Evolutionary conservation across 2,329 filamentous ascomycete genomes (phyloP).

Genomic region (Arthroderma sp.): DNA sequence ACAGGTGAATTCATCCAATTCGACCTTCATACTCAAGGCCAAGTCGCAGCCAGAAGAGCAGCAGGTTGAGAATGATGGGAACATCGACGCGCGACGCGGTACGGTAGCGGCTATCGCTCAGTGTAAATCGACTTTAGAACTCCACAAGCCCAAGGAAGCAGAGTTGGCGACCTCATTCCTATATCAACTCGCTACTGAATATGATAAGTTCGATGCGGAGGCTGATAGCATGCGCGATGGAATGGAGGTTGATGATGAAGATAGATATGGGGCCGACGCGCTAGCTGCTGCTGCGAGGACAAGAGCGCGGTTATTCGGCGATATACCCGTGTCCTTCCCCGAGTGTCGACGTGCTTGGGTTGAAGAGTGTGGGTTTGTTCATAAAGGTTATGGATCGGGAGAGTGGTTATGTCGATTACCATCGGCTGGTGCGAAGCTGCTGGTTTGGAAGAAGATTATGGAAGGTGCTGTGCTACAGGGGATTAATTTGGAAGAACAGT

Average conservation of each 20-base stretch:
- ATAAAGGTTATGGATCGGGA: slow-evolving; percentile 11
- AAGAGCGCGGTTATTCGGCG: slow-evolving; percentile 26
- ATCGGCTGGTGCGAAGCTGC: slow-evolving; percentile 33
- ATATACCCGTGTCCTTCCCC: slow-evolving; percentile 39
- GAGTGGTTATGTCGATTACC: slow-evolving; percentile 30
- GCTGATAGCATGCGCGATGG: neutral
- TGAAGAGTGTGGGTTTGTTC: slow-evolving; percentile 41
- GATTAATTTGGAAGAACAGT: slow-evolving; percentile 29
- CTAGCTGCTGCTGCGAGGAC: slow-evolving; percentile 15
- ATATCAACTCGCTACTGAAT: slow-evolving; percentile 11
- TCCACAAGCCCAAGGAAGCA: slow-evolving; percentile 21
- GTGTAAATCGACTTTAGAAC: slow-evolving; percentile 33
- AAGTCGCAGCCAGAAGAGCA: slow-evolving; percentile 12
- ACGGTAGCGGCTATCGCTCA: slow-evolving; percentile 31
- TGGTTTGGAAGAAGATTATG: slow-evolving; percentile 35
- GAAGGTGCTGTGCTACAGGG: slow-evolving; percentile 28
- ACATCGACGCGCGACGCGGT: slow-evolving; percentile 6
- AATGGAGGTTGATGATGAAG: slow-evolving; percentile 11
- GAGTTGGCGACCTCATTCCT: neutral
- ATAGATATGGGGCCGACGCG: slow-evolving; percentile 15
- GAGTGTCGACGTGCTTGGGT: slow-evolving; percentile 40
- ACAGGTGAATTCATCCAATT: slow-evolving; percentile 54
- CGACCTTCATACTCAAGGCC: slow-evolving; percentile 41
- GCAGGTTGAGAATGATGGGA: slow-evolving; percentile 9
- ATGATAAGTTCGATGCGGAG: slow-evolving; percentile 12